These are phyloP conservation scores for Paraphoma sp. DNA, from an alignment of 2,329 filamentous ascomycete species.

Conservation along the genomic window DNA sequence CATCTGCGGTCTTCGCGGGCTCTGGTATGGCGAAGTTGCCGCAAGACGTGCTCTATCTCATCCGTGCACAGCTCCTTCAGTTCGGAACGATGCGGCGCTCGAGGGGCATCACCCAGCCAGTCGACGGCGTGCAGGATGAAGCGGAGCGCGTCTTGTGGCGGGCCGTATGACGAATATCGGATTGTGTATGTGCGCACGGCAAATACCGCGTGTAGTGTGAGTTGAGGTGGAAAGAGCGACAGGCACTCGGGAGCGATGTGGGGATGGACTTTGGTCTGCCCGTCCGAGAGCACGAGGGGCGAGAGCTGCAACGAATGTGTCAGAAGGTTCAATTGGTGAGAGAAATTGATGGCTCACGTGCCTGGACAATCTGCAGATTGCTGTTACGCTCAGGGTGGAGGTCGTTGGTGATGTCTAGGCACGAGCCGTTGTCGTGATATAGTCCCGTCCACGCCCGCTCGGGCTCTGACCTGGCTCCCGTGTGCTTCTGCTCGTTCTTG, in stretches of 20 bases:
- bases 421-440: slow-evolving; percentile 45
- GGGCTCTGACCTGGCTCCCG: slow-evolving; percentile 6
- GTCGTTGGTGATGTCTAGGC: slow-evolving; percentile 33
- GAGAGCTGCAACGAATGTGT: slow-evolving; percentile 10
- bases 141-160: slow-evolving; percentile 21
- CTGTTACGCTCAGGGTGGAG: slow-evolving; percentile 9
- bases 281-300: slow-evolving; percentile 39
- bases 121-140: slow-evolving; percentile 30
- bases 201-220: slow-evolving; percentile 13
- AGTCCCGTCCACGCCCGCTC: slow-evolving; percentile 27
- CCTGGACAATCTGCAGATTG: slow-evolving; percentile 33
- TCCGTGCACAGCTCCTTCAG: slow-evolving; percentile 11
- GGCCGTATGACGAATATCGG: slow-evolving; percentile 36
- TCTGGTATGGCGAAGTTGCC: slow-evolving; percentile 18
- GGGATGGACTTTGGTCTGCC: slow-evolving; percentile 24
- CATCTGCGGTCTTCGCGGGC: slow-evolving; percentile 21
- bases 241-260: slow-evolving; percentile 18
- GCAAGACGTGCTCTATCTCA: slow-evolving; percentile 8
- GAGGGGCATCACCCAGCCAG: slow-evolving; percentile 10
- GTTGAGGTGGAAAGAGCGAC: slow-evolving; percentile 11
- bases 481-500: slow-evolving; percentile 11
- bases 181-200: slow-evolving; percentile 31
- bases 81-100: neutral
- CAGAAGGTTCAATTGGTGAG: slow-evolving; percentile 1
- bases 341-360: slow-evolving; percentile 6